A percentile compares a stretch with the other conserved stretches of the same genome.
Conservation (phyloP, 192 early-diverging fungal species). For the Podila clonocystis region DNA sequence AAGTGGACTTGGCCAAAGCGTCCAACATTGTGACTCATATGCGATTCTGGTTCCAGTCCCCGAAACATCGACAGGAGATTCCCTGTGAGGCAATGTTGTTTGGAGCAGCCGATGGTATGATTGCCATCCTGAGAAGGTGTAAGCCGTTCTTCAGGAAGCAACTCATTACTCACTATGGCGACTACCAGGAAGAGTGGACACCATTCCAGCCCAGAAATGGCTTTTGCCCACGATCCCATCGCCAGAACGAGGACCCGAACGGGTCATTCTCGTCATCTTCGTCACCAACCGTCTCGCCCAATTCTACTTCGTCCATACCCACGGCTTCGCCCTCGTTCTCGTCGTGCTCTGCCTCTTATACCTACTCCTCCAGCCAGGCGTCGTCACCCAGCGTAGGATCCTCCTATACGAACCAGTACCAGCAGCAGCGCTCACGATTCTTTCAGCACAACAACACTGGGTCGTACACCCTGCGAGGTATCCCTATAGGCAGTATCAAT, state of each 20-base stretch:
- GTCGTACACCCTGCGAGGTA: background rate
- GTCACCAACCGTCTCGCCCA: constrained; percentile 1
- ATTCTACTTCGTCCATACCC: background rate
- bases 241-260: too few relatives aligned
- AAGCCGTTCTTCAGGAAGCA: constrained; percentile 28
- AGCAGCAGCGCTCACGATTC: background rate
- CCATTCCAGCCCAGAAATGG: background rate
- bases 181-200: background rate
- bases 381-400: background rate
- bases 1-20: constrained; percentile 49
- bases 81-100: constrained; percentile 48
- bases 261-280: constrained; percentile 8
- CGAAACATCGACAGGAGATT: constrained; percentile 21
- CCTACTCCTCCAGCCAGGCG: background rate
- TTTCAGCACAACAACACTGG: background rate
- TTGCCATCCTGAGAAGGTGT: constrained; percentile 31
- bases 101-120: constrained; percentile 43
- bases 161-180: background rate
- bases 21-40: constrained; percentile 42
- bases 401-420: background rate
- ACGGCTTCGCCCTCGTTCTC: background rate
- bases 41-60: constrained; percentile 47
- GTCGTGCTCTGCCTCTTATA: background rate
- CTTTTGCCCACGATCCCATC: background rate
- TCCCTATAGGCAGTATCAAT: constrained; percentile 33